Evolutionary conservation across 352 stramenopile species (phyloP).

Genomic region (Globisporangium nagaii): DNA sequence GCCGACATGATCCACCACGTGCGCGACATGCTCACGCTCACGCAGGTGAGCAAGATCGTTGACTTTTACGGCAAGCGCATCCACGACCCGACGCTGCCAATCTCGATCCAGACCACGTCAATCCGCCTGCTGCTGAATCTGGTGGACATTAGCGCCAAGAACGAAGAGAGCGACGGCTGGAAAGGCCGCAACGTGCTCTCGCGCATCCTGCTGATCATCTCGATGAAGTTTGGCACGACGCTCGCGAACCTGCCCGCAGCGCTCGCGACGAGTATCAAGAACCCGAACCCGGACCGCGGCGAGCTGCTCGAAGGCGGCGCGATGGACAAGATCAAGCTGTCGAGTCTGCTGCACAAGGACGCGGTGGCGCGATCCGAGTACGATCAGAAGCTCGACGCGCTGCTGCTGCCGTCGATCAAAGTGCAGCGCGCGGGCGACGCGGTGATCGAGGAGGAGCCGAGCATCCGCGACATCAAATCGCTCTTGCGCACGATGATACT

Average conservation of each 20-base stretch:
- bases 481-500: slow-evolving; percentile 96
- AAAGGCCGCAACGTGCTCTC: slow-evolving; percentile 88
- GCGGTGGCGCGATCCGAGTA: slow-evolving; percentile 43
- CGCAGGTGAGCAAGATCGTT: slow-evolving; percentile 94
- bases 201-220: slow-evolving; percentile 90
- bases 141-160: slow-evolving; percentile 96
- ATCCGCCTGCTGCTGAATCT: slow-evolving; percentile 96
- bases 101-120: slow-evolving; percentile 95
- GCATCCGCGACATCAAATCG: slow-evolving; percentile 88
- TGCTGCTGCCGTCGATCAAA: slow-evolving; percentile 55
- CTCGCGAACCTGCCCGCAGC: slow-evolving; percentile 65
- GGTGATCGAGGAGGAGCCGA: slow-evolving; percentile 70
- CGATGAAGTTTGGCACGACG: slow-evolving; percentile 93
- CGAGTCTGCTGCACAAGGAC: slow-evolving; percentile 61
- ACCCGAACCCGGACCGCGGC: slow-evolving; percentile 29
- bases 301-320: slow-evolving; percentile 79
- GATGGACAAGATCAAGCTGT: slow-evolving; percentile 88
- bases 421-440: slow-evolving; percentile 43
- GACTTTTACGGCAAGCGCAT: slow-evolving; percentile 92
- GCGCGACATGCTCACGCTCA: slow-evolving; percentile 90
- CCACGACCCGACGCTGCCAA: slow-evolving; percentile 89
- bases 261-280: slow-evolving; percentile 49
- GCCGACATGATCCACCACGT: slow-evolving; percentile 98
- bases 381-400: slow-evolving; percentile 67
- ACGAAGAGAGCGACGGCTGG: slow-evolving; percentile 86